These are phyloP conservation scores for Leccinum glutinopallens DNA, from an alignment of 1,284 basidiomycete species.

Conservation along the genomic window DNA sequence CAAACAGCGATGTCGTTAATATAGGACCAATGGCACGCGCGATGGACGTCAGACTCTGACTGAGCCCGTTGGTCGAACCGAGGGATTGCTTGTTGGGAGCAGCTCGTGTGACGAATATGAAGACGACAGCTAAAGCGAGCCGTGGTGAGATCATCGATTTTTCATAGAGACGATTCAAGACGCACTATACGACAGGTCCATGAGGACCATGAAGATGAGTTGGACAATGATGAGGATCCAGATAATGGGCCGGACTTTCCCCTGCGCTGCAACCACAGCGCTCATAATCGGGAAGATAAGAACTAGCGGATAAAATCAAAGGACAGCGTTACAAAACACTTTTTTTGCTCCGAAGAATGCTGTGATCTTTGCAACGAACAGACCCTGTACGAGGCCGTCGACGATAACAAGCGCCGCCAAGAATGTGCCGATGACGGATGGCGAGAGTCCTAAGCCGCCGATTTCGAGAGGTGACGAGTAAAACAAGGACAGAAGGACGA, in stretches of 20 bases:
- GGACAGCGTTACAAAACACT: conserved; percentile 54
- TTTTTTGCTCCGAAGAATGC: conserved; percentile 57
- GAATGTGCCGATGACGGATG: conserved; percentile 59
- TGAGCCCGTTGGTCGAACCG: conserved; percentile 54
- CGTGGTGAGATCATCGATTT: conserved; percentile 4
- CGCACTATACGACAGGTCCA: conserved; percentile 34
- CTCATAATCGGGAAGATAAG: conserved; percentile 62
- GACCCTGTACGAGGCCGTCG: conserved; percentile 60
- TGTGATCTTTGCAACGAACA: conserved; percentile 60
- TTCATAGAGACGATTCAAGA: neutral
- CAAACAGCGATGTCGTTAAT: conserved; percentile 40
- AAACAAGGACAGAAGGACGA: conserved; percentile 68
- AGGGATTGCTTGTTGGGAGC: conserved; percentile 39
- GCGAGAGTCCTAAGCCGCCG: conserved; percentile 68
- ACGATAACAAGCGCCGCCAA: conserved; percentile 58
- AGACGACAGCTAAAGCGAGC: conserved; percentile 32
- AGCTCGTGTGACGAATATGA: conserved; percentile 36
- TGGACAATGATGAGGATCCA: conserved; percentile 37
- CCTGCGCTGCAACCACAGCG: conserved; percentile 23
- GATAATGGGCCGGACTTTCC: conserved; percentile 25
- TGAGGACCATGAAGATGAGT: conserved; percentile 25
- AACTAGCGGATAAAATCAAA: conserved; percentile 52
- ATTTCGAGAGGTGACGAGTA: conserved; percentile 62
- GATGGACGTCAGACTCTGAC: conserved; percentile 49
- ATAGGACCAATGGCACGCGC: conserved; percentile 52